Base-by-base conservation (phyloP, 768 basidiomycete species). In the Cubamyces sp. region DNA sequence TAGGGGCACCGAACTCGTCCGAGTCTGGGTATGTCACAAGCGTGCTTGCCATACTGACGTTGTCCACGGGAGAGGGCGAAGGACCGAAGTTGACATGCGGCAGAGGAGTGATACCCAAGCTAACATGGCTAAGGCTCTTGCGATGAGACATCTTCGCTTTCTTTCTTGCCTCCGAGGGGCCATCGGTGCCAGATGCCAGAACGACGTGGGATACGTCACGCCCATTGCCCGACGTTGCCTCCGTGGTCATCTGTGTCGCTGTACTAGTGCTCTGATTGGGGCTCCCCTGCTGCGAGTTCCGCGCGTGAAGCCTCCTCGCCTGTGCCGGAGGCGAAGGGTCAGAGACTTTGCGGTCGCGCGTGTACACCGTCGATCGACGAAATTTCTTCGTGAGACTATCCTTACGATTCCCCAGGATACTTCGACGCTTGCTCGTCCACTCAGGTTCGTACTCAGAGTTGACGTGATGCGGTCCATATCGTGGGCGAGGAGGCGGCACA, bases 111-210 rank as follows among this genome's bases (percentile, higher is more conserved):
- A 72, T 55, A 3, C 62, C 68, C 1, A 72, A 62, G 53, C 70
- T 69, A 51, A 72, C 71, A 49, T 69, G 68, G 50, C 69, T 70
- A 16, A 72, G 62, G 43, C 68, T 69, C 62, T 70, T 72, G 57
- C 63, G 34, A 37, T 64, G 63, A 12, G 54, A 50, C 48, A 64
- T 54, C 58, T 54, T 58, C 16, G 46, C 34, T 48, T 37, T 55
- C 63, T 62, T 62, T 19, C 43, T 62, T 15, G 23, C 11, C 40
- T 54, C 63, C 1, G 42, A 52, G 25, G 28, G n/a, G 8, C 43
- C 64, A 15, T 46, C 65, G 21, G 18, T 53, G 28, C 54, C 65
- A 43, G 45, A 47, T 8, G 47, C 60, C 52, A 23, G 57, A 21
- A 58, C 25, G 28, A 56, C 63, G 16, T 60, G 58, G 6, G 63